These are phyloP conservation scores for Wallacemonas collosoma DNA, from an alignment of 208 protist species.

Conservation along the genomic window DNA sequence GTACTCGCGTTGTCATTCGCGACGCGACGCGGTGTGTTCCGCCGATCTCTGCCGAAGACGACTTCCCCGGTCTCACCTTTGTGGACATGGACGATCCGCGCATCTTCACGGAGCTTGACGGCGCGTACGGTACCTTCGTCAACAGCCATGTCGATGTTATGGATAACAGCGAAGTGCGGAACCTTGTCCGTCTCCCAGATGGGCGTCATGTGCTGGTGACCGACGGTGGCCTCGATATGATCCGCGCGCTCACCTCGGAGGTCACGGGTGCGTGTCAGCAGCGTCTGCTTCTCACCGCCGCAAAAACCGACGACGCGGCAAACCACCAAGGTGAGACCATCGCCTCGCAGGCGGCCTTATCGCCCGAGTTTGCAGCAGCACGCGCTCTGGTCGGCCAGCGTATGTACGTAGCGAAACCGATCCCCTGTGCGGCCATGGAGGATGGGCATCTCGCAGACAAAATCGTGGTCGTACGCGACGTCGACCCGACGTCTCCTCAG, in stretches of 20 bases:
- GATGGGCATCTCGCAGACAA: constrained; percentile 53
- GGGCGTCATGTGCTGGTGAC: constrained; percentile 83
- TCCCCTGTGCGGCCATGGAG: constrained; percentile 41
- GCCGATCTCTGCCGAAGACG: constrained; percentile 76
- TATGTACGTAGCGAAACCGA: constrained; percentile 67
- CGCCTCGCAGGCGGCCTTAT: constrained; percentile 1
- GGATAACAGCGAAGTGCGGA: constrained; percentile 82
- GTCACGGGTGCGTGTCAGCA: constrained; percentile 29
- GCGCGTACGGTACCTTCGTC: constrained; percentile 82
- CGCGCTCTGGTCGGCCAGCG: constrained; percentile 48
- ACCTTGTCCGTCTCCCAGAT: constrained; percentile 77
- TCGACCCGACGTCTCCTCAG: constrained; percentile 54
- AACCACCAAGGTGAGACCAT: background rate
- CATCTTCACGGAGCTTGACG: constrained; percentile 61
- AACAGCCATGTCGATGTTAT: constrained; percentile 87
- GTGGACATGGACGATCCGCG: constrained; percentile 61
- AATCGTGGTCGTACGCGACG: constrained; percentile 54
- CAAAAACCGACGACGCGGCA: background rate
- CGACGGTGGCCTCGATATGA: constrained; percentile 81
- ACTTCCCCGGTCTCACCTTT: constrained; percentile 83
- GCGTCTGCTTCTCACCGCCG: constrained; percentile 17
- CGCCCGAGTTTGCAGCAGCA: constrained; percentile 44
- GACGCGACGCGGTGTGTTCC: constrained; percentile 75
- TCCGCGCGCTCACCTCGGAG: constrained; percentile 59
- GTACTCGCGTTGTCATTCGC: constrained; percentile 72